These are phyloP conservation scores for Pseudopediastrum boryanum DNA, from an alignment of 139 green algal species.

Conservation along the genomic window DNA sequence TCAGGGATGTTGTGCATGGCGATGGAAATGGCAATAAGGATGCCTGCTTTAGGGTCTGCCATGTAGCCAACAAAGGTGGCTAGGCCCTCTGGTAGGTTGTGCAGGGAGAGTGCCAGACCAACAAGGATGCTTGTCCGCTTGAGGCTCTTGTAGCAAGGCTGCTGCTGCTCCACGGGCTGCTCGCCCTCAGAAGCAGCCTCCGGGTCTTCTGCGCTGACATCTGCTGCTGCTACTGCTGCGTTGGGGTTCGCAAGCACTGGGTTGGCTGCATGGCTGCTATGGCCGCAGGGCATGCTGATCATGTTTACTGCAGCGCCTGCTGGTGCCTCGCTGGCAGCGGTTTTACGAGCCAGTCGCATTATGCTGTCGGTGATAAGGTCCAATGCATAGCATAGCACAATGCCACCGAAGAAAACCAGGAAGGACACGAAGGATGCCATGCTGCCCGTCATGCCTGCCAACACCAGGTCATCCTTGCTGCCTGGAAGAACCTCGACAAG, in stretches of 20 bases:
- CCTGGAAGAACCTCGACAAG: neutral
- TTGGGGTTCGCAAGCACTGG: too few relatives aligned
- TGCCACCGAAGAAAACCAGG: too few relatives aligned
- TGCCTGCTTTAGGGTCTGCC: conserved; percentile 51
- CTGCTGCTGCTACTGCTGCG: neutral
- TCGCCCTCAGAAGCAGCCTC: neutral
- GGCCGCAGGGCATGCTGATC: neutral
- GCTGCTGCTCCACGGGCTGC: neutral
- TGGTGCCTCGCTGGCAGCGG: too few relatives aligned
- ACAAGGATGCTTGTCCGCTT: conserved; percentile 45
- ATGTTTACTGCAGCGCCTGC: too few relatives aligned
- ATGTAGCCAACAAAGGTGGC: conserved; percentile 67
- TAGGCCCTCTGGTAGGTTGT: conserved; percentile 78
- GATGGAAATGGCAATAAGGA: conserved; percentile 68
- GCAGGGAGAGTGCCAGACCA: conserved; percentile 55
- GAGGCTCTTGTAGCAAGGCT: too few relatives aligned
- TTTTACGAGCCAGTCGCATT: too few relatives aligned
- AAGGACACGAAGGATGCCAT: too few relatives aligned
- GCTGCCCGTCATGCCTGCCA: too few relatives aligned
- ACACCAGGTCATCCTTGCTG: too few relatives aligned
- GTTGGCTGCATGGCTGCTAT: too few relatives aligned
- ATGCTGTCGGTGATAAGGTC: too few relatives aligned
- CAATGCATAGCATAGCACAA: too few relatives aligned
- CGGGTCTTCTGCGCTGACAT: neutral
- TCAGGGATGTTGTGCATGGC: conserved; percentile 81